Conservation (phyloP, 2,329 filamentous ascomycete genomes). For the Fusarium penzigii region DNA sequence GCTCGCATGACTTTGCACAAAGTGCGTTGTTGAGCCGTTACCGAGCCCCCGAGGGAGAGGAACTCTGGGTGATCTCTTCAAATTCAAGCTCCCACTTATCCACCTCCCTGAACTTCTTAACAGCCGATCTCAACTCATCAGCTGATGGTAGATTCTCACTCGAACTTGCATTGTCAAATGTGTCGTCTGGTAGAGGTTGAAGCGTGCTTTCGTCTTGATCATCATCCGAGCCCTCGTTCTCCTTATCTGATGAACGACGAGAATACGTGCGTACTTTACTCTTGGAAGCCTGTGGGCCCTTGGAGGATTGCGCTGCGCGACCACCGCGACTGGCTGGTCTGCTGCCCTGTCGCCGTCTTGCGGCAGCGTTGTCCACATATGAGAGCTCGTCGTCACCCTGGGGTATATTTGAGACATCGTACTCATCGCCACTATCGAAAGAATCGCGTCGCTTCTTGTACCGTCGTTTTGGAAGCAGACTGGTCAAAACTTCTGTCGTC, state of each 20-base stretch:
- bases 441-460: constrained; percentile 42
- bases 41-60: constrained; percentile 53
- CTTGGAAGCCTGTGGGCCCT: constrained; percentile 25
- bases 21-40: constrained; percentile 28
- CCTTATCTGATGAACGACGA: constrained; percentile 56
- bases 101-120: constrained; percentile 67
- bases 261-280: constrained; percentile 51
- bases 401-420: constrained; percentile 49
- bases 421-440: constrained; percentile 48
- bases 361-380: constrained; percentile 40
- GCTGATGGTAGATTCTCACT: constrained; percentile 42
- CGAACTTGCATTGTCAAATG: constrained; percentile 38
- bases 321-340: constrained; percentile 32
- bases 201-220: constrained; percentile 42
- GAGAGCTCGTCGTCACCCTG: constrained; percentile 60
- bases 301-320: constrained; percentile 25
- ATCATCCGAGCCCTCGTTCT: constrained; percentile 47
- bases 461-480: constrained; percentile 54
- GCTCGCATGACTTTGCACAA: not conserved
- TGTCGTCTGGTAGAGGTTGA: constrained; percentile 48
- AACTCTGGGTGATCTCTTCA: constrained; percentile 61
- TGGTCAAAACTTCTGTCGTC: constrained; percentile 56
- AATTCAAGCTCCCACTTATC: constrained; percentile 69
- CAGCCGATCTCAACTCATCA: constrained; percentile 59
- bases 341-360: constrained; percentile 37